phyloP scores from a whole-genome alignment of 306 rosid genomes.

The Phaseolus lunatus region DNA sequence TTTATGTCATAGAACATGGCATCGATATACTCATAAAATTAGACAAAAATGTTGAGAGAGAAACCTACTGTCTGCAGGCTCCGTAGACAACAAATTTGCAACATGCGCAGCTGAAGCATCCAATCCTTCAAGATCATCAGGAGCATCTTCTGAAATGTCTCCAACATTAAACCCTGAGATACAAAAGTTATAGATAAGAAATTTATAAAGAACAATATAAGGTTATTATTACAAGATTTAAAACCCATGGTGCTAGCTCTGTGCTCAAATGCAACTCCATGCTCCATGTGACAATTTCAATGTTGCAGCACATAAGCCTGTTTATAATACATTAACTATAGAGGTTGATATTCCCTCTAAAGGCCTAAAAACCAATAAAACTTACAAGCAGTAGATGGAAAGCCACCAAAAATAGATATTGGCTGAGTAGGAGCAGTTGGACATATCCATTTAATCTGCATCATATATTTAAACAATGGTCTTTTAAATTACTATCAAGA shows the following conservation, averaged over 20 bases:
- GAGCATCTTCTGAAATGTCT: constrained; percentile 85
- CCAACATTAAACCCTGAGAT: constrained; percentile 88
- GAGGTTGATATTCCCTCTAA: background rate
- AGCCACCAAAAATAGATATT: constrained; percentile 81
- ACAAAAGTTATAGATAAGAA: constrained; percentile 33
- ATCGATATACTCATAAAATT: constrained; percentile 7
- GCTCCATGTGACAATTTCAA: constrained; percentile 11
- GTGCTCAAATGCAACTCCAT: constrained; percentile 18
- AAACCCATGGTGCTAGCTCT: background rate
- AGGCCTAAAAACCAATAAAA: constrained; percentile 34
- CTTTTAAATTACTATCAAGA: constrained; percentile 22
- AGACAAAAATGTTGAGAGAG: constrained; percentile 35
- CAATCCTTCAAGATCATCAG: constrained; percentile 94
- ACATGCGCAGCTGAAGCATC: constrained; percentile 95
- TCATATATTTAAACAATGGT: constrained; percentile 34
- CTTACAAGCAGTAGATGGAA: constrained; percentile 99
- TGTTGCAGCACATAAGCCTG: constrained; percentile 29
- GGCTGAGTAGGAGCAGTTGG: constrained; percentile 99
- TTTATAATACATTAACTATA: constrained; percentile 20
- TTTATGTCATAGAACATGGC: background rate
- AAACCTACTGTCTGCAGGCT: constrained; percentile 89
- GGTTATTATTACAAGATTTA: constrained; percentile 19
- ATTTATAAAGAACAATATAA: constrained; percentile 18
- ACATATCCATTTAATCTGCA: constrained; percentile 98
- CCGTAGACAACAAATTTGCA: constrained; percentile 90